Conservation (phyloP, 1,284 basidiomycete genomes). For the Cutaneotrichosporon cyanovorans region DNA sequence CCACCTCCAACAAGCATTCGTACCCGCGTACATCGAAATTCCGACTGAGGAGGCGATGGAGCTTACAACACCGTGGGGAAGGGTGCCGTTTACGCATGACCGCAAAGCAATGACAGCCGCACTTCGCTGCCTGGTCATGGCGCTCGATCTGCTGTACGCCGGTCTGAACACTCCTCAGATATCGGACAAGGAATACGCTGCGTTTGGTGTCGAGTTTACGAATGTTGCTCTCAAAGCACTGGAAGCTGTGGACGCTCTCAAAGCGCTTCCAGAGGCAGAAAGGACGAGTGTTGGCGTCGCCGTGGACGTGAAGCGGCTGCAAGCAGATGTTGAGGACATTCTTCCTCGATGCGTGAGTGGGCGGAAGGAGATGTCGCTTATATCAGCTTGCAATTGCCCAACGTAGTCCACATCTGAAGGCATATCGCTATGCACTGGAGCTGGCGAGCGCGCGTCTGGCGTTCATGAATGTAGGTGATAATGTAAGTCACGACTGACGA, state of each 20-base stretch:
- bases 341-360: slow-evolving; percentile 18
- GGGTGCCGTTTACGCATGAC: slow-evolving; percentile 20
- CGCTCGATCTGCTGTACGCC: slow-evolving; percentile 27
- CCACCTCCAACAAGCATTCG: slow-evolving; percentile 35
- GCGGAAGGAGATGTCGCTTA: neutral
- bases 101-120: slow-evolving; percentile 21
- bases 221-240: slow-evolving; percentile 29
- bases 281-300: neutral
- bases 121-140: slow-evolving; percentile 23
- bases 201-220: slow-evolving; percentile 31
- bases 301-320: slow-evolving; percentile 15
- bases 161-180: slow-evolving; percentile 19
- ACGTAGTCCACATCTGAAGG: slow-evolving; percentile 17
- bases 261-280: neutral
- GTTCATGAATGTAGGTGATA: slow-evolving; percentile 20
- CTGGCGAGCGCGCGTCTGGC: slow-evolving; percentile 21
- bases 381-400: slow-evolving; percentile 20
- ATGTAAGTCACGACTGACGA: neutral
- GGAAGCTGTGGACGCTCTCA: slow-evolving; percentile 8
- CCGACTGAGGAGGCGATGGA: slow-evolving; percentile 3
- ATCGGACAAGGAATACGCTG: slow-evolving; percentile 29
- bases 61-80: neutral
- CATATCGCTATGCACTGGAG: slow-evolving; percentile 21
- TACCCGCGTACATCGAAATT: slow-evolving; percentile 19
- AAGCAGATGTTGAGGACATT: slow-evolving; percentile 21